Conservation (phyloP, 2,329 filamentous ascomycete genomes). For the Colletotrichum horii region DNA sequence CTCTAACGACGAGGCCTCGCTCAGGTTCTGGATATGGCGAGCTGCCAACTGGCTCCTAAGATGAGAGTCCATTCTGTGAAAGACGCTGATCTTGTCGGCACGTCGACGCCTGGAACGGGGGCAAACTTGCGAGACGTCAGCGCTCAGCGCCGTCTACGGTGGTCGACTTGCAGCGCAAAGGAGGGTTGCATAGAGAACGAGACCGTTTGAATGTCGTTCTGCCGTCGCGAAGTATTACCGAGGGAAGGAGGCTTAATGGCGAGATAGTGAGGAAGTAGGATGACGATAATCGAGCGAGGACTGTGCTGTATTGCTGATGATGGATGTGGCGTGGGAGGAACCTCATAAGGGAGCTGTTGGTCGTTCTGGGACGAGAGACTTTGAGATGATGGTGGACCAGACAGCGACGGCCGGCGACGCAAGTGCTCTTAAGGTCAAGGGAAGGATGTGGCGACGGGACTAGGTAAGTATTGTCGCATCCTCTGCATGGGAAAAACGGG, state of each 20-base stretch:
- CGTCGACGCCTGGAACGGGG: background rate
- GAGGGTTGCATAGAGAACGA: no score
- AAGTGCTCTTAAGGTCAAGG: background rate
- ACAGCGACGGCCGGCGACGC: background rate
- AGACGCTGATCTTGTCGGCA: background rate
- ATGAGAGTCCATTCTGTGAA: slow-evolving; percentile 13
- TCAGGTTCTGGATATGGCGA: slow-evolving; percentile 46
- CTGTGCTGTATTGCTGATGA: background rate
- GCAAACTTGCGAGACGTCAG: background rate
- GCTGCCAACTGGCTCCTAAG: slow-evolving; percentile 11
- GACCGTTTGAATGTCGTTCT: background rate
- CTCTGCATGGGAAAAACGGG: background rate
- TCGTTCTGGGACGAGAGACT: background rate
- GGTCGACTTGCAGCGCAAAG: background rate
- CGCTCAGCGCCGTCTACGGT: background rate
- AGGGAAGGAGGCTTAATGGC: background rate
- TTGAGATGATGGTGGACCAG: background rate
- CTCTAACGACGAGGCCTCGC: slow-evolving; percentile 36
- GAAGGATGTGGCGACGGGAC: background rate
- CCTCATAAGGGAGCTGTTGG: background rate
- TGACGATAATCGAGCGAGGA: background rate
- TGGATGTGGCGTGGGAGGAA: background rate
- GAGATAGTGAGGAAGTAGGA: background rate
- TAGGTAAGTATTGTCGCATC: background rate
- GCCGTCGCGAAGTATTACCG: background rate